These are phyloP conservation scores for Suaeda aralocaspica DNA, from an alignment of 148 eudicot species.

Conservation along the genomic window DNA sequence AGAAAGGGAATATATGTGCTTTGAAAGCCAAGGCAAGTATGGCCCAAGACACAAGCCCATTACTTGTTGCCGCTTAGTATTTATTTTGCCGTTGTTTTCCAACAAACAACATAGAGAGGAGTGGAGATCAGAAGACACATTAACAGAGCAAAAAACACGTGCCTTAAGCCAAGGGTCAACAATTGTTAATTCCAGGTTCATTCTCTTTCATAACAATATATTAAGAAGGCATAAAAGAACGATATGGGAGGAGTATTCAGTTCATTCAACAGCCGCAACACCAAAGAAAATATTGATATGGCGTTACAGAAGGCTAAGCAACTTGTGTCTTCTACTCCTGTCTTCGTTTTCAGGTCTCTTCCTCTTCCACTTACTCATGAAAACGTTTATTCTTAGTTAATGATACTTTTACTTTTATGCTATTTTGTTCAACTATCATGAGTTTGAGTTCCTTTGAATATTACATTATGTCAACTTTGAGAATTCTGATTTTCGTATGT, in stretches of 20 bases:
- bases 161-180: not conserved
- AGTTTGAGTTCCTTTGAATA: not conserved
- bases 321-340: constrained; percentile 54
- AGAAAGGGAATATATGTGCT: not conserved
- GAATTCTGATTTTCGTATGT: not conserved
- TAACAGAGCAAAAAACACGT: not conserved
- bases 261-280: constrained; percentile 6
- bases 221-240: not conserved
- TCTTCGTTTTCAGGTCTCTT: constrained; percentile 59
- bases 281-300: constrained; percentile 39
- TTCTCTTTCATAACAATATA: not conserved
- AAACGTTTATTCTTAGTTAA: not conserved
- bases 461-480: not conserved
- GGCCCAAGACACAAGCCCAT: too few species aligned
- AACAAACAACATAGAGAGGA: too few species aligned
- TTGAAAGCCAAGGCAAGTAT: too few species aligned
- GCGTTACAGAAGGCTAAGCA: constrained; percentile 58
- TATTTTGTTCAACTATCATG: not conserved
- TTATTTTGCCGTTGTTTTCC: too few species aligned
- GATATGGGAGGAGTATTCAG: constrained; percentile 28
- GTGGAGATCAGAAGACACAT: not conserved
- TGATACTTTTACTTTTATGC: not conserved
- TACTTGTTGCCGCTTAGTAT: too few species aligned
- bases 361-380: not conserved
- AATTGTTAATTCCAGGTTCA: not conserved